Conservation (phyloP, 208 protist genomes). For the Entamoeba histolytica region DNA sequence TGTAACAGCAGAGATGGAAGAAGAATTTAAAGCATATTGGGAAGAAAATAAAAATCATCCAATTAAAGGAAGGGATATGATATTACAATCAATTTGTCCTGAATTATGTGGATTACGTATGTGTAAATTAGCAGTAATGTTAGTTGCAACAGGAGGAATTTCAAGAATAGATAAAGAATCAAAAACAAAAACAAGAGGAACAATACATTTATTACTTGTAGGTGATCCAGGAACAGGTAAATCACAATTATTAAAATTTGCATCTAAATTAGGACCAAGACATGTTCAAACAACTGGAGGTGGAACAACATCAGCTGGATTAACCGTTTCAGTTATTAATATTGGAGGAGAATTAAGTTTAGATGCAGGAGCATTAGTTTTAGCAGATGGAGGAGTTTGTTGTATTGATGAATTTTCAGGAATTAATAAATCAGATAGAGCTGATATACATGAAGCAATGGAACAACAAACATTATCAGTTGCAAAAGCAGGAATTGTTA, state of each 20-base stretch:
- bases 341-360: conserved; percentile 94
- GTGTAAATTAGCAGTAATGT: neutral
- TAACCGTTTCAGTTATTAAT: conserved; percentile 75
- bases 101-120: neutral
- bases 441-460: conserved; percentile 98
- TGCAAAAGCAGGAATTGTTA: conserved; percentile 75
- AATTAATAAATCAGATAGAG: conserved; percentile 89
- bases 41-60: neutral
- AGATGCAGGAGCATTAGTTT: conserved; percentile 95
- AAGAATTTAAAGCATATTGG: neutral
- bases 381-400: conserved; percentile 96
- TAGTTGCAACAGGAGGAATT: neutral
- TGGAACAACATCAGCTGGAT: conserved; percentile 72
- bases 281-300: conserved; percentile 89
- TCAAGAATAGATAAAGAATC: neutral
- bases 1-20: neutral
- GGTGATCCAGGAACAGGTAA: conserved; percentile 97
- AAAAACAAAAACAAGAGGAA: conserved; percentile 43
- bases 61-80: neutral
- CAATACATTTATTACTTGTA: conserved; percentile 92
- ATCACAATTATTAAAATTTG: conserved; percentile 93
- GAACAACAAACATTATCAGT: conserved; percentile 99
- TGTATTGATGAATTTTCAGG: conserved; percentile 99
- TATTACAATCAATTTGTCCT: neutral
- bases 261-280: conserved; percentile 62